Evolutionary conservation across 306 rosid species (phyloP), one percentile per base, ranked within the genome.

Genomic region (Malus sieversii): DNA sequence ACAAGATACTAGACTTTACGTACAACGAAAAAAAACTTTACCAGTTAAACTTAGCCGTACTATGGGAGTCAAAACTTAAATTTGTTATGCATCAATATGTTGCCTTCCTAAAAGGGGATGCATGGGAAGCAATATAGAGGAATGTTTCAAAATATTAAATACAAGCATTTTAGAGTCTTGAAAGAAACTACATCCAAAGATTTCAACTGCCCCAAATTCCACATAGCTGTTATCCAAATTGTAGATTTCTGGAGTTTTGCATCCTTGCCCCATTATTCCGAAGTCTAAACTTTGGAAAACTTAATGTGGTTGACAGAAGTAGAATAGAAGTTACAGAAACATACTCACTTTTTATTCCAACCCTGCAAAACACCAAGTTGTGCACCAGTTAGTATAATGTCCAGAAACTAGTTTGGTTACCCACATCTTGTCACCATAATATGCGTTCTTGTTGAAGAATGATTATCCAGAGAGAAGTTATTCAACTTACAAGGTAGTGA

Each of bases 331-430:
- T 60, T 55, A 68, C 10, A 29, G 74, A 71, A 74, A 80, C 73
- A 84, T n/a, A 81, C 97, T 95, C 81, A 95, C 99, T 90, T 96
- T 87, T 96, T 96, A 80, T 89, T 96, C 99, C 99, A 96, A 66
- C 99, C 99, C 99, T 96, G 99, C 91, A 89, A 88, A 87, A 86
- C 45, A 84, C 45, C 48, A 87, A 84, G 60, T 71, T 30, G 27
- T 45, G 66, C 62, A 48, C 38, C 58, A 15, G 38, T 80, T 59
- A 77, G 25, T 57, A 62, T 53, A 68, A 61, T 20, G 68, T 40
- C 51, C 16, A 80, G 45, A 29, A 32, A 32, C 52, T 75, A 27
- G 59, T 80, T 65, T 33, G 60, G 59, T 32, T 30, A 62, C 38
- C 67, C 33, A 71, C 23, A 33, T 23, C 11, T 61, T 23, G 40